Conservation (phyloP, 2,329 filamentous ascomycete species). For the Penicillium carneum region DNA sequence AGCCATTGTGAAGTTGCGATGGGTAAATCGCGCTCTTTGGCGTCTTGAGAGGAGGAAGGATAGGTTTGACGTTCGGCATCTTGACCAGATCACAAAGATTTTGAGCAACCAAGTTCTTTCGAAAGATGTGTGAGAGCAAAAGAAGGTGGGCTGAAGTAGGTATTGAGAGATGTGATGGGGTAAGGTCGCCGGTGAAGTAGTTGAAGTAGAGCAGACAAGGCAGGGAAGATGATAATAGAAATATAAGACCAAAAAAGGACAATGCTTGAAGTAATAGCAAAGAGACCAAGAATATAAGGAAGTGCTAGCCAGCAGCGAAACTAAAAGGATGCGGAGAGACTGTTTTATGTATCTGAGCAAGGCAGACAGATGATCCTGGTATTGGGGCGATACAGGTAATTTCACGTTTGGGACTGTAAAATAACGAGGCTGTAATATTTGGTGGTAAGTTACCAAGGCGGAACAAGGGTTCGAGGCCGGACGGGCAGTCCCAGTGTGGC, state of each 20-base stretch:
- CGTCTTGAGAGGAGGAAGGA: slow-evolving; percentile 53
- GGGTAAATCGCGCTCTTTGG: slow-evolving; percentile 56
- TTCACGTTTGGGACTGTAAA: slow-evolving; percentile 1
- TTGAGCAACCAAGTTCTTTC: neutral
- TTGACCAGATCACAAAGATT: neutral
- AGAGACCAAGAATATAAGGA: neutral
- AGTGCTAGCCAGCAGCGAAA: slow-evolving; percentile 5
- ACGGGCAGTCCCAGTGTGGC: neutral
- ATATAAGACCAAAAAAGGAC: neutral
- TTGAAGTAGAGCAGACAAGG: neutral
- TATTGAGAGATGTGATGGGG: neutral
- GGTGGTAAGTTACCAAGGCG: slow-evolving; percentile 3
- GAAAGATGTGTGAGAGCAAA: neutral
- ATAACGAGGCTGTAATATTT: slow-evolving; percentile 1
- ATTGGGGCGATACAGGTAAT: neutral
- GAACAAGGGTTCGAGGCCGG: neutral
- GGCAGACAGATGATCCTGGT: slow-evolving; percentile 5
- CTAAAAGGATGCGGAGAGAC: slow-evolving; percentile 1
- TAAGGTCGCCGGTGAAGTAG: neutral
- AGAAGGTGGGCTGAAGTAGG: neutral
- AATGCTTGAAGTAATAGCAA: neutral
- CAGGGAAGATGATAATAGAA: neutral
- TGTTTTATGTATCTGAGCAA: slow-evolving; percentile 1
- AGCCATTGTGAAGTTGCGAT: slow-evolving; percentile 67
- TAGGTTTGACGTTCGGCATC: slow-evolving; percentile 48